A percentile compares a stretch with the other conserved stretches of the same genome.
Conservation (phyloP, 805 yeast genomes). For the Helenozyma baotianmanensis region DNA sequence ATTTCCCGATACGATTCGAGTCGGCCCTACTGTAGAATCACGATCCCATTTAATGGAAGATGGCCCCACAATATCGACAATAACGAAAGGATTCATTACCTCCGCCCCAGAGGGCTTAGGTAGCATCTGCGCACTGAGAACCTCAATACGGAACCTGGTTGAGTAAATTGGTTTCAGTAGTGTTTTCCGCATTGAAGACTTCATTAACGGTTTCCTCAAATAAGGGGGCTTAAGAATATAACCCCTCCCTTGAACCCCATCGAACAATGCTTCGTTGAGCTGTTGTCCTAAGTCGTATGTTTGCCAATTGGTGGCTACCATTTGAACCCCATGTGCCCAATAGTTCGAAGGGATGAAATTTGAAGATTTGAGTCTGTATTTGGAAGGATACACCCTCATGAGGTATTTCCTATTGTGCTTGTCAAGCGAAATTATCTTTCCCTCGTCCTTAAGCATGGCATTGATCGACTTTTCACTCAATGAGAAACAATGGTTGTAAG, state of each 20-base stretch:
- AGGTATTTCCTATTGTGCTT: slow-evolving; percentile 75
- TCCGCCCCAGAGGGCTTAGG: slow-evolving; percentile 61
- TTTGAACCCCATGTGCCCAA: slow-evolving; percentile 85
- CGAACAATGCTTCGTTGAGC: slow-evolving; percentile 78
- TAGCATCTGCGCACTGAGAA: slow-evolving; percentile 82
- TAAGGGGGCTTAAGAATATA: slow-evolving; percentile 70
- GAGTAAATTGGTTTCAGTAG: slow-evolving; percentile 4
- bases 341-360: slow-evolving; percentile 75
- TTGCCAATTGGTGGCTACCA: slow-evolving; percentile 98
- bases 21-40: slow-evolving; percentile 4
- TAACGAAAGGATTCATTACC: slow-evolving; percentile 54
- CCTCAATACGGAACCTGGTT: slow-evolving; percentile 22
- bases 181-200: slow-evolving; percentile 14
- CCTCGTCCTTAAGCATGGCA: slow-evolving; percentile 58
- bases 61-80: slow-evolving; percentile 56
- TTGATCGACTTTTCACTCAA: slow-evolving; percentile 70
- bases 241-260: slow-evolving; percentile 56
- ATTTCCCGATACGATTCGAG: slow-evolving; percentile 47
- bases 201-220: slow-evolving; percentile 34
- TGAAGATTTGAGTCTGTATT: slow-evolving; percentile 66
- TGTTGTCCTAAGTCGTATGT: slow-evolving; percentile 87
- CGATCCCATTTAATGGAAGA: slow-evolving; percentile 20
- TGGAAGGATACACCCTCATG: slow-evolving; percentile 86
- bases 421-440: slow-evolving; percentile 49
- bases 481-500: slow-evolving; percentile 78